Percentiles rank a stretch among this genome's conserved stretches.
These are phyloP conservation scores for Petunia hybrid DNA, from an alignment of 305 asterid species.

Conservation along the genomic window DNA sequence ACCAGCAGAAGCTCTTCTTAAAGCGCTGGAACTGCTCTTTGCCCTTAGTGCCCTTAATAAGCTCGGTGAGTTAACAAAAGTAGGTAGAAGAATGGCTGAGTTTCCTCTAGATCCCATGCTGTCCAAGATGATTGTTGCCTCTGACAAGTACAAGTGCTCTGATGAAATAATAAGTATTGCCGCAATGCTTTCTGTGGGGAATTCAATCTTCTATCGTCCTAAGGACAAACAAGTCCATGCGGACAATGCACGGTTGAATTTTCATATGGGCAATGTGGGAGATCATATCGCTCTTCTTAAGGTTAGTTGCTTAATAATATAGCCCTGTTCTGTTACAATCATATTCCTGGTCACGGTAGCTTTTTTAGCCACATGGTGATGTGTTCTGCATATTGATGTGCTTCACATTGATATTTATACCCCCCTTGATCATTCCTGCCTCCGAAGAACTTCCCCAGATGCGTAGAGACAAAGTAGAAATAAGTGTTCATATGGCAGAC, in stretches of 20 bases:
- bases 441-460: not conserved
- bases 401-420: not conserved
- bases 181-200: slow-evolving; percentile 92
- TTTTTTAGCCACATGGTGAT: slow-evolving; percentile 13
- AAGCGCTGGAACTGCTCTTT: slow-evolving; percentile 52
- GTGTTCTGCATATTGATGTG: not conserved
- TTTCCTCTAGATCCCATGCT: slow-evolving; percentile 97
- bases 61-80: slow-evolving; percentile 71
- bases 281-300: slow-evolving; percentile 91
- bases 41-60: slow-evolving; percentile 52
- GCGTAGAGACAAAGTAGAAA: slow-evolving; percentile 11
- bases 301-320: slow-evolving; percentile 51
- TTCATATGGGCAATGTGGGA: slow-evolving; percentile 93
- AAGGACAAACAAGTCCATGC: slow-evolving; percentile 96
- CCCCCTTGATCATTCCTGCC: slow-evolving; percentile 7
- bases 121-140: slow-evolving; percentile 93
- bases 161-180: slow-evolving; percentile 94
- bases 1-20: slow-evolving; percentile 52
- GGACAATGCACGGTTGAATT: slow-evolving; percentile 88
- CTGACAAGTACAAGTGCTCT: slow-evolving; percentile 82
- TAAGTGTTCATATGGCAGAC: not conserved
- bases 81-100: slow-evolving; percentile 96
- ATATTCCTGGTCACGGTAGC: not conserved
- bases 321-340: slow-evolving; percentile 8
- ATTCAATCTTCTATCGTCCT: slow-evolving; percentile 94